These are phyloP conservation scores for Mucor indicus DNA, from an alignment of 371 early-diverging fungal genomes.

Conservation along the genomic window DNA sequence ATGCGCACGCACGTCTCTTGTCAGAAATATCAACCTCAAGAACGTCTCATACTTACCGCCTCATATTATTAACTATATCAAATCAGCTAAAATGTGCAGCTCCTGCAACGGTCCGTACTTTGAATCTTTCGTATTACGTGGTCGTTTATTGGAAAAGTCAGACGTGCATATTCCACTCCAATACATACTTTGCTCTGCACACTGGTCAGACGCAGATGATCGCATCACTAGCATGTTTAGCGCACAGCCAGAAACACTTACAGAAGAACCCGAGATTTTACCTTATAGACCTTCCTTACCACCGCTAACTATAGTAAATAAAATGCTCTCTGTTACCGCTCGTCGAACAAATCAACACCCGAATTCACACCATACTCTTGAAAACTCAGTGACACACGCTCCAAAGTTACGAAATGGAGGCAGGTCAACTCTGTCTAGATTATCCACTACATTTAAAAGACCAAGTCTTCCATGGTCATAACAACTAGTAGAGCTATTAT, in stretches of 20 bases:
- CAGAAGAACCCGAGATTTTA: background rate
- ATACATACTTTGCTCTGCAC: constrained; percentile 30
- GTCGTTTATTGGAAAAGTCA: constrained; percentile 58
- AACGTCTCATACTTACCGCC: constrained; percentile 36
- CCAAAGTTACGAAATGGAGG: too few species aligned
- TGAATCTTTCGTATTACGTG: constrained; percentile 54
- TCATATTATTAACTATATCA: constrained; percentile 57
- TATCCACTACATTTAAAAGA: too few species aligned
- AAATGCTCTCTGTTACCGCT: too few species aligned
- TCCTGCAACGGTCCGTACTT: constrained; percentile 85
- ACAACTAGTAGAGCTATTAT: too few species aligned
- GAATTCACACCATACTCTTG: too few species aligned
- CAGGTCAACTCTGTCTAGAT: too few species aligned
- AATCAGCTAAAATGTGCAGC: constrained; percentile 66
- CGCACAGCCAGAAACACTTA: constrained; percentile 3
- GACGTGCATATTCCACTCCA: constrained; percentile 34
- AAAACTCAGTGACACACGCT: too few species aligned
- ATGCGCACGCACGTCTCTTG: constrained; percentile 68
- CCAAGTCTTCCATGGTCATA: too few species aligned
- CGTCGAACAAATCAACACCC: too few species aligned
- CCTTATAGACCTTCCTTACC: constrained; percentile 15
- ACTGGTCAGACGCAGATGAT: constrained; percentile 30
- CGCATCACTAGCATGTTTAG: constrained; percentile 21
- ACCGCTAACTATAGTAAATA: background rate
- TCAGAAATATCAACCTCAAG: constrained; percentile 59